A percentile compares a stretch with the other conserved stretches of the same genome.
Evolutionary conservation across 1,284 basidiomycete genomes (phyloP).

Genomic region (Rhodotorula sp.): DNA sequence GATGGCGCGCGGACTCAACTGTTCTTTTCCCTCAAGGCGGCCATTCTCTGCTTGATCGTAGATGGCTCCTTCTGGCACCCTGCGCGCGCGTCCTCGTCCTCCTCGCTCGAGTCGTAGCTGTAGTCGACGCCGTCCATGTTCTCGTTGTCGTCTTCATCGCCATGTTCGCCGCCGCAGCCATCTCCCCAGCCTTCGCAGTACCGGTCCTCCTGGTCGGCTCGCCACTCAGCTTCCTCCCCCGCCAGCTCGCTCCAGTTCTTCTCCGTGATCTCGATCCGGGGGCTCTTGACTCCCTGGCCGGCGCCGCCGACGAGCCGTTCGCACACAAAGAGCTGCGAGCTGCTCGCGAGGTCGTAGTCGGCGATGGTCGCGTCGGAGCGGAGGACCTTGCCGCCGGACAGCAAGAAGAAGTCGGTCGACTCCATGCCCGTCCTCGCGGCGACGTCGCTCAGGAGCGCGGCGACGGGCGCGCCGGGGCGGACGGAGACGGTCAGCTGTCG

Average conservation of each 20-base stretch:
- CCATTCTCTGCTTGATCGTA: too few relatives aligned
- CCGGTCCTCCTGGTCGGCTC: slow-evolving; percentile 6
- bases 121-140: slow-evolving; percentile 17
- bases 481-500: too few relatives aligned
- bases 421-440: background rate
- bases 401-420: slow-evolving; percentile 4
- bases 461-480: slow-evolving; percentile 5
- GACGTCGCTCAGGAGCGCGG: slow-evolving; percentile 16
- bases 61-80: too few relatives aligned
- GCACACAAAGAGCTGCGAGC: too few relatives aligned
- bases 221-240: slow-evolving; percentile 7
- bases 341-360: background rate
- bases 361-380: background rate
- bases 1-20: too few relatives aligned
- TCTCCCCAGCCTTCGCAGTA: too few relatives aligned
- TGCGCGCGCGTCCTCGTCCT: background rate
- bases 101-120: background rate
- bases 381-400: slow-evolving; percentile 3
- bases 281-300: too few relatives aligned
- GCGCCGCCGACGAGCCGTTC: too few relatives aligned
- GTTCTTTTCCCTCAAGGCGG: too few relatives aligned
- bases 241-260: background rate
- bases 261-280: too few relatives aligned
- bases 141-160: background rate
- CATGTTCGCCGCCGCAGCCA: slow-evolving; percentile 19